Percentiles rank a stretch among this genome's conserved stretches.
These are phyloP conservation scores for Penicillium coprophilum DNA, from an alignment of 495 filamentous ascomycete genomes.

Conservation along the genomic window DNA sequence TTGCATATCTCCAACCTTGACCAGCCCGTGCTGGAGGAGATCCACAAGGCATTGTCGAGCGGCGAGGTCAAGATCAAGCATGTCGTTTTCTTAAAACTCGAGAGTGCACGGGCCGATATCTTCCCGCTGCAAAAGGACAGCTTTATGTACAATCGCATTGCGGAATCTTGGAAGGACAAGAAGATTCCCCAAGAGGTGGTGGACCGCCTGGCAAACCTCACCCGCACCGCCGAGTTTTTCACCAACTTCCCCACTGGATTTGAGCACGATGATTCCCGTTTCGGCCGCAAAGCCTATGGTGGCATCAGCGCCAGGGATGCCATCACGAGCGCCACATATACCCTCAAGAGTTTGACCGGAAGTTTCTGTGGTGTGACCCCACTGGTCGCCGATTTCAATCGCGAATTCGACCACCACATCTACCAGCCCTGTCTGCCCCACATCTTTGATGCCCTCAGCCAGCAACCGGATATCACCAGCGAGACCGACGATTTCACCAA, in stretches of 20 bases:
- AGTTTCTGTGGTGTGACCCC: constrained; percentile 50
- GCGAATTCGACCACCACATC: constrained; percentile 47
- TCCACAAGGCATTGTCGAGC: constrained; percentile 32
- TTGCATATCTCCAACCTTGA: constrained; percentile 49
- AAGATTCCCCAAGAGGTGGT: constrained; percentile 30
- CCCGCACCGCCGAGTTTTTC: constrained; percentile 41
- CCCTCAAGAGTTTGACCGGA: constrained; percentile 47
- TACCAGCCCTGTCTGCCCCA: constrained; percentile 53
- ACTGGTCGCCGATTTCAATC: constrained; percentile 50
- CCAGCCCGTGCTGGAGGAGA: constrained; percentile 35
- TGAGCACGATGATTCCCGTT: constrained; percentile 19
- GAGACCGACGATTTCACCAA: constrained; percentile 30
- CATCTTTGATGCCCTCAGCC: constrained; percentile 41
- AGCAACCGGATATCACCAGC: constrained; percentile 27
- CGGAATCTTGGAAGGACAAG: constrained; percentile 31
- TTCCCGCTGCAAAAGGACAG: constrained; percentile 49
- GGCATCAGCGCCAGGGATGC: constrained; percentile 46
- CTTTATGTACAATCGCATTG: constrained; percentile 41
- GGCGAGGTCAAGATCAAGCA: constrained; percentile 49
- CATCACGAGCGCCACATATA: constrained; percentile 47
- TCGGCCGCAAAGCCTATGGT: constrained; percentile 35
- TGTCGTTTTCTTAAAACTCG: constrained; percentile 47
- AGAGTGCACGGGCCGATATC: constrained; percentile 50
- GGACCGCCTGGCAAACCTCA: constrained; percentile 40
- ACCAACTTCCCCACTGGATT: constrained; percentile 46